phyloP scores from a whole-genome alignment of 2,329 filamentous ascomycete genomes.

The Colletotrichum lentis region DNA sequence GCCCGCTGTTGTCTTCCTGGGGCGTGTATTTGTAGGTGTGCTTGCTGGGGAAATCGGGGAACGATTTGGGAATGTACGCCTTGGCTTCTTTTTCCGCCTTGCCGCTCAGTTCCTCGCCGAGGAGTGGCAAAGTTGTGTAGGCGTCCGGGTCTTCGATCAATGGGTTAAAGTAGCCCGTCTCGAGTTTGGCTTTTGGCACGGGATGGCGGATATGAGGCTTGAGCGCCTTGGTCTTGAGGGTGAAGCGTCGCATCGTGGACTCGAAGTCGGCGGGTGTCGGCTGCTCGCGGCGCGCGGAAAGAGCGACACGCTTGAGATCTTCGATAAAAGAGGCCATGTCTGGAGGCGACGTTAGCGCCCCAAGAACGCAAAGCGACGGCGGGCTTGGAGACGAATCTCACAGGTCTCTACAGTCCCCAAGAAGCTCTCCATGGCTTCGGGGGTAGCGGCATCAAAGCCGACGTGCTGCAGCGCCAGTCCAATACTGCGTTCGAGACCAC shows the following conservation, averaged over 20 bases:
- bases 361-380: constrained; percentile 15
- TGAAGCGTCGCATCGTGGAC: constrained; percentile 59
- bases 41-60: constrained; percentile 70
- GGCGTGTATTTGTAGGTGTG: constrained; percentile 71
- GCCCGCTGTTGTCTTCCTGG: constrained; percentile 55
- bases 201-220: constrained; percentile 66
- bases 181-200: constrained; percentile 51
- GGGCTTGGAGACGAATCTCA: constrained; percentile 47
- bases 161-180: constrained; percentile 51
- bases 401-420: constrained; percentile 65
- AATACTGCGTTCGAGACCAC: constrained; percentile 63
- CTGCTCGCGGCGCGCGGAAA: constrained; percentile 60
- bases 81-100: constrained; percentile 63
- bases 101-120: constrained; percentile 66
- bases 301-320: constrained; percentile 57
- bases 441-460: constrained; percentile 64
- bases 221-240: constrained; percentile 60
- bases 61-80: constrained; percentile 64
- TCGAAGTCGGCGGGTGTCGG: constrained; percentile 67
- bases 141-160: constrained; percentile 51
- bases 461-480: constrained; percentile 64
- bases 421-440: constrained; percentile 67
- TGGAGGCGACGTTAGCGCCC: constrained; percentile 45
- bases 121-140: constrained; percentile 54
- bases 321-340: constrained; percentile 60